Base-by-base conservation (phyloP, 2,329 filamentous ascomycete genomes). In the Diplodia corticola region DNA sequence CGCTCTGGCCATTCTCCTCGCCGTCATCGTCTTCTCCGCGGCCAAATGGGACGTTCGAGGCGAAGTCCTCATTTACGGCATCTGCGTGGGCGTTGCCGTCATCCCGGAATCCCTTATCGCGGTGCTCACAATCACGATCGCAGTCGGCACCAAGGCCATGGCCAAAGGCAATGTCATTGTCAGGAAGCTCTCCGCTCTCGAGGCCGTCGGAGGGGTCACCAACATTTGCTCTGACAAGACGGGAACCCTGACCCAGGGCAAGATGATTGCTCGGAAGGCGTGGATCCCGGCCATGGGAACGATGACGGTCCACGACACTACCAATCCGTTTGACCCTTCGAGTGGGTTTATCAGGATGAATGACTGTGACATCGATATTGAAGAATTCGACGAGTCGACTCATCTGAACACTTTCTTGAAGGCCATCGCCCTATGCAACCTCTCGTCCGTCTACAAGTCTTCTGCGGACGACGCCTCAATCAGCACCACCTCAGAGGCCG, bases 1-100 rank as follows among this genome's bases (percentile, higher is more conserved):
- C 73, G 88, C 84, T 54, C 85, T 92, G 60, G 93, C 89, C 2
- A 84, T 91, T 13, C 71, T 91, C 28, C 89, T 88, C 68, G 88
- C 88, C 9, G 85, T 91, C 69, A 86, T 91, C 70, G 88, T 91
- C 46, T 83, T 90, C 53, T 88, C 81, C 6, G 86, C 88, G 64
- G 91, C 89, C 75, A 76, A 76, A 69, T 79, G 73, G 71, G 68
- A 78, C 24, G 69, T 79, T 30, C 73, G 73, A 33, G 75, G 79
- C 51, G 80, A 82, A 67, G 80, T 81, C 13, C 72, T 82, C 37
- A 82, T 82, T 69, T 82, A 82, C 64, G 80, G 79, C 67, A 81
- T 82, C 67, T 81, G 79, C 70, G 79, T 81, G 33, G 80, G 79
- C 17, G 79, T 82, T 13, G 79, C 80, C 7, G 79, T 83, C 44